Evolutionary conservation across 352 stramenopile genomes (phyloP), one percentile per base, ranked within the genome.

Genomic region (Discostella stelligera): DNA sequence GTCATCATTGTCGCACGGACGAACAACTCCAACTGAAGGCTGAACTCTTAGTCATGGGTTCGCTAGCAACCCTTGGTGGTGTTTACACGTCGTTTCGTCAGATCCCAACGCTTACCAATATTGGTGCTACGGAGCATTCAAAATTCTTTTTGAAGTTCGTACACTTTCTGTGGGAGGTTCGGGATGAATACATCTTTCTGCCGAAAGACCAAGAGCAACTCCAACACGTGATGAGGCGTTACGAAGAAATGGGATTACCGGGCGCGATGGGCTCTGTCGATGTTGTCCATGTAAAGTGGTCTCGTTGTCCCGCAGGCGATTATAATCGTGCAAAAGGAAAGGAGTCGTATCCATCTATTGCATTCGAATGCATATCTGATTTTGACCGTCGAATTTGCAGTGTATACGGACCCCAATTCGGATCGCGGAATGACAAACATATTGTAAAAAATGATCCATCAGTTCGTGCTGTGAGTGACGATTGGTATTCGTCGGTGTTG

Each of bases 241-340:
- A 79, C 39, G 27, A 56, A 13, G 41, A 50, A 5, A 27, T 30
- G 18, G 16, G 64, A 72, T 44, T 80, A 8, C 76, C 70, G 18
- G 65, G 63, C 16, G 58, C 39, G 59, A 46, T 61, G 39, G 70
- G 76, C 13, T 71, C 27, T n/a, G 49, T 80, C 66, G 76, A 84
- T 50, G 59, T 73, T 53, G 70, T 80, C 21, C 76, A 84, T 52
- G 21, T 84, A 16, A 66, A 70, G n/a, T 84, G 76, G 76, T 59
- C 18, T 21, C 59, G 54, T 16, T 80, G 64, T 48, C 76, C 58
- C 23, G 62, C 60, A 13, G 55, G 64, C 30, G 50, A 77, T 32
- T 20, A 44, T 9, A 76, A 74, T 37, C 23, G 46, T 23, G 41
- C 9, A 11, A 70, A 66, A 49, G 65, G 65, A 30, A 80, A 80